These are phyloP conservation scores for Hawksworthiomyces lignivorus DNA, from an alignment of 2,329 filamentous ascomycete species.

Conservation along the genomic window DNA sequence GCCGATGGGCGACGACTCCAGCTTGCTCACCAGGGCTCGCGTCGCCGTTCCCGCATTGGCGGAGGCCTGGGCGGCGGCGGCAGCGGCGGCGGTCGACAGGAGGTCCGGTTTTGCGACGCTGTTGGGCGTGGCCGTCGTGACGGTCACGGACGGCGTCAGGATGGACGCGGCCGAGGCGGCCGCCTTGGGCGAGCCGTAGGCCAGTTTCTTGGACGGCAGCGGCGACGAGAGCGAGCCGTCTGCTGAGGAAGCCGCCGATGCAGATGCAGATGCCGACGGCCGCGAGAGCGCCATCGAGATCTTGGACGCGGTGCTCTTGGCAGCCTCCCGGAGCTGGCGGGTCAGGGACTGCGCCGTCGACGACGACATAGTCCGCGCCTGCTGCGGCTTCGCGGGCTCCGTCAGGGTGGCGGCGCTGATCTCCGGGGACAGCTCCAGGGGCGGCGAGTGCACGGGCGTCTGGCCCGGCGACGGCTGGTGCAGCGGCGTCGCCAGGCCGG, in stretches of 20 bases:
- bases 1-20: too few species aligned
- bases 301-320: slow-evolving; percentile 46
- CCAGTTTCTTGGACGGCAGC: slow-evolving; percentile 5
- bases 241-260: background rate
- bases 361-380: slow-evolving; percentile 5
- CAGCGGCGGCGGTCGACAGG: too few species aligned
- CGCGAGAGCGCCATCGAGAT: slow-evolving; percentile 27
- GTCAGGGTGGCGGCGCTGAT: too few species aligned
- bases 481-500: slow-evolving; percentile 61
- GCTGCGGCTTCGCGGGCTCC: too few species aligned
- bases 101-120: slow-evolving; percentile 20
- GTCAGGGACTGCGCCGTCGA: slow-evolving; percentile 42
- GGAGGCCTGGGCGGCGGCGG: too few species aligned
- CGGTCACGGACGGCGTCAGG: background rate
- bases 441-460: slow-evolving; percentile 49
- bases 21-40: too few species aligned
- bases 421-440: slow-evolving; percentile 50
- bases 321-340: slow-evolving; percentile 49
- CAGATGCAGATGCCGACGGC: slow-evolving; percentile 3
- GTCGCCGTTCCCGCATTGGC: too few species aligned
- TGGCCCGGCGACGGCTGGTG: slow-evolving; percentile 75
- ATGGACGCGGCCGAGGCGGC: slow-evolving; percentile 12
- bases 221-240: slow-evolving; percentile 8
- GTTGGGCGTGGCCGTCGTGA: slow-evolving; percentile 8
- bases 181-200: slow-evolving; percentile 17